These are phyloP conservation scores for Fusarium domesticum DNA, from an alignment of 2,329 filamentous ascomycete species.

Conservation along the genomic window DNA sequence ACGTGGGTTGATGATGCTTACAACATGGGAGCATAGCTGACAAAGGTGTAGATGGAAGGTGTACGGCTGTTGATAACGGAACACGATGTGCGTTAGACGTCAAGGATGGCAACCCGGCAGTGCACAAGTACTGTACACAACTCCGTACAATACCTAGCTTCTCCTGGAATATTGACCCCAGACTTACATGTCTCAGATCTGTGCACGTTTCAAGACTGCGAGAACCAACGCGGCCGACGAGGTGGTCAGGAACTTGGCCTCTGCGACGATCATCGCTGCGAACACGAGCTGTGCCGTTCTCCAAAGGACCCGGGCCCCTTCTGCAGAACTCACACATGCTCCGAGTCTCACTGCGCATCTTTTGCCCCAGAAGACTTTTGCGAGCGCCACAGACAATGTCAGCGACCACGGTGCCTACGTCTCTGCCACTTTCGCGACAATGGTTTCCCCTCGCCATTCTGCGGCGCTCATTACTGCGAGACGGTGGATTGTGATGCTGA, in stretches of 20 bases:
- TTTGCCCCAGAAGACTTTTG: conserved; percentile 28
- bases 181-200: conserved; percentile 24
- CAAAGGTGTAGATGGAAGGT: conserved; percentile 18
- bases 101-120: conserved; percentile 15
- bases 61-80: conserved; percentile 24
- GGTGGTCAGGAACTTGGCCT: conserved; percentile 22
- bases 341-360: conserved; percentile 23
- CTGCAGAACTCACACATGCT: conserved; percentile 31
- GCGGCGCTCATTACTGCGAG: conserved; percentile 31
- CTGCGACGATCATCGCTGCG: conserved; percentile 32
- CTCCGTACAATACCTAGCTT: conserved; percentile 18
- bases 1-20: conserved; percentile 17
- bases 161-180: background rate
- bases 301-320: conserved; percentile 14
- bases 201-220: conserved; percentile 26
- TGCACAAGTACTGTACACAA: conserved; percentile 24
- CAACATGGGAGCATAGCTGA: conserved; percentile 5
- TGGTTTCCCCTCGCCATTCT: conserved; percentile 26
- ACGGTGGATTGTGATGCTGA: conserved; percentile 26
- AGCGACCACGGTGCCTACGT: conserved; percentile 19
- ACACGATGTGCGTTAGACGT: conserved; percentile 20
- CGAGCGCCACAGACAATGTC: conserved; percentile 30
- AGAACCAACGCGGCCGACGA: conserved; percentile 16
- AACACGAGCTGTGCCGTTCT: conserved; percentile 20
- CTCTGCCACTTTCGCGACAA: conserved; percentile 28